Evolutionary conservation across 2,329 filamentous ascomycete species (phyloP).

Genomic region (Pestalotiopsis sp.): DNA sequence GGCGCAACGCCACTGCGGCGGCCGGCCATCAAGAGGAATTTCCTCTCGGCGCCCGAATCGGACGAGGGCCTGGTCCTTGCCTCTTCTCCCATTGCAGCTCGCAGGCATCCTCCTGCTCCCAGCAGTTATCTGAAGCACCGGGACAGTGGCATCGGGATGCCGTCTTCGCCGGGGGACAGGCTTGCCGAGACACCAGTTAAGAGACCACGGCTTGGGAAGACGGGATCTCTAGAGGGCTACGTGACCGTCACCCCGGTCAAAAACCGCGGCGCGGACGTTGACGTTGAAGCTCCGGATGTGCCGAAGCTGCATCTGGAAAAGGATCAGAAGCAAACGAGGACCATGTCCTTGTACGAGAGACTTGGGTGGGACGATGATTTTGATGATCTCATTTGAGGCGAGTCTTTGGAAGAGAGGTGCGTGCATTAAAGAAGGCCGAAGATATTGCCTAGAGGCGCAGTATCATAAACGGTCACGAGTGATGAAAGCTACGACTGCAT

Average conservation of each 20-base stretch:
- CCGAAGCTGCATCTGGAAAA: constrained; percentile 17
- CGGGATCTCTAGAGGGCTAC: constrained; percentile 22
- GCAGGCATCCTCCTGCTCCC: constrained; percentile 23
- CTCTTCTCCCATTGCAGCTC: constrained; percentile 31
- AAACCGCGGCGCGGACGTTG: constrained; percentile 13
- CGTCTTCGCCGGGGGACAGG: constrained; percentile 28
- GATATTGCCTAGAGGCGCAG: not conserved
- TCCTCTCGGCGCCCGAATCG: constrained; percentile 22
- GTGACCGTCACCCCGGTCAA: constrained; percentile 28
- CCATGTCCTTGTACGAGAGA: constrained; percentile 53
- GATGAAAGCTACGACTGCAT: constrained; percentile 13
- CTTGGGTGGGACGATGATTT: constrained; percentile 63
- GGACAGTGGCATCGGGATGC: constrained; percentile 33
- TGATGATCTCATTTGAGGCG: constrained; percentile 35
- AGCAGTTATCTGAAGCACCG: constrained; percentile 20
- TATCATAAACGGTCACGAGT: constrained; percentile 10
- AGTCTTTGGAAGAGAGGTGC: not conserved
- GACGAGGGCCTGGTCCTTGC: constrained; percentile 30
- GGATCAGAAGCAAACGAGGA: constrained; percentile 24
- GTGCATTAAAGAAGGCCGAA: not conserved
- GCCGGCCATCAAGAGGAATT: constrained; percentile 18
- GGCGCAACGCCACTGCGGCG: constrained; percentile 27
- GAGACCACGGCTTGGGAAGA: constrained; percentile 10
- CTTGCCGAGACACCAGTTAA: constrained; percentile 41
- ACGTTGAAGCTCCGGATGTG: constrained; percentile 1